These are phyloP conservation scores for Lupinus albus DNA, from an alignment of 306 rosid species.

Conservation along the genomic window DNA sequence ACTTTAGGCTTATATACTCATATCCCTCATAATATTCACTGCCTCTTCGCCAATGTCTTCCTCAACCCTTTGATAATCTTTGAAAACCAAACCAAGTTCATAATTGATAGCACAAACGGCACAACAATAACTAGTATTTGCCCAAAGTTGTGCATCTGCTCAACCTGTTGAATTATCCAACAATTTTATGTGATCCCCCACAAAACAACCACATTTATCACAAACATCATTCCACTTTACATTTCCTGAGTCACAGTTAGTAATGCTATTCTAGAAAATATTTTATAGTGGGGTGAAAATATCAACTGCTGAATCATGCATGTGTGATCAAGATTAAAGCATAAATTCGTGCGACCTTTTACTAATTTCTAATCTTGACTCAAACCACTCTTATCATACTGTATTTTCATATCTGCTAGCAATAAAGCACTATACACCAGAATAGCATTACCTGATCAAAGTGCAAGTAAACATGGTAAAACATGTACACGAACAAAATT, in stretches of 20 bases:
- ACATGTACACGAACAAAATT: slow-evolving; percentile 75
- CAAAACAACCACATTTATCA: too few relatives aligned
- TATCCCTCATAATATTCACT: slow-evolving; percentile 27
- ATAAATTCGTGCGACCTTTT: neutral
- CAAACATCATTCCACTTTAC: neutral
- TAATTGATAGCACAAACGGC: slow-evolving; percentile 57
- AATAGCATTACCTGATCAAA: slow-evolving; percentile 70
- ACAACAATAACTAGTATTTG: slow-evolving; percentile 56
- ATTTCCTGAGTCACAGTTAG: slow-evolving; percentile 1
- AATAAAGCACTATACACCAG: slow-evolving; percentile 27
- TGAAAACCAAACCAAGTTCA: slow-evolving; percentile 85
- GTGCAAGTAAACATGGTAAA: slow-evolving; percentile 87
- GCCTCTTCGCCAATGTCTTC: slow-evolving; percentile 81
- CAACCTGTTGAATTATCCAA: slow-evolving; percentile 52
- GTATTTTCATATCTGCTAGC: neutral
- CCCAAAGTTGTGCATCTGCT: slow-evolving; percentile 63
- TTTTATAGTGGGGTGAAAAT: neutral
- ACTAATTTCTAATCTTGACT: too few relatives aligned
- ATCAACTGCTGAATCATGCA: neutral
- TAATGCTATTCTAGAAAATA: slow-evolving; percentile 8
- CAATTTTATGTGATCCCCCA: neutral
- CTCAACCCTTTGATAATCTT: slow-evolving; percentile 71
- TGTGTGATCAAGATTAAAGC: slow-evolving; percentile 15
- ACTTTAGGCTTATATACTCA: slow-evolving; percentile 31
- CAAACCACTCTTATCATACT: too few relatives aligned